Conservation (phyloP, 805 yeast genomes). For the Candida mattraensis region DNA sequence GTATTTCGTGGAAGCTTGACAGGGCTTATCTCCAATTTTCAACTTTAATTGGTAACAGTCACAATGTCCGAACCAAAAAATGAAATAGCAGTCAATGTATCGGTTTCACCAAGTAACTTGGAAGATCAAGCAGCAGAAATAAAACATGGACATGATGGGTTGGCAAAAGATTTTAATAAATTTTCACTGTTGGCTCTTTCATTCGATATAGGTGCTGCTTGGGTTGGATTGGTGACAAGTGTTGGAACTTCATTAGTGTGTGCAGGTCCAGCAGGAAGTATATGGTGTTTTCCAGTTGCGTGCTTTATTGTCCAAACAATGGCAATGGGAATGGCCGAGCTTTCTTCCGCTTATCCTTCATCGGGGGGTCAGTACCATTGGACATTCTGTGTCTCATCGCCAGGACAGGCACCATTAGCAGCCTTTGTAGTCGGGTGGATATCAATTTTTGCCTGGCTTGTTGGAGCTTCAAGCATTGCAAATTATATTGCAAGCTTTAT, state of each 20-base stretch:
- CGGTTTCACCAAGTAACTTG: conserved; percentile 1
- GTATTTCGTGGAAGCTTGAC: too few relatives aligned
- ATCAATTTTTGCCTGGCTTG: conserved; percentile 24
- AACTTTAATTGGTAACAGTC: too few relatives aligned
- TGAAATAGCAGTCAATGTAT: too few relatives aligned
- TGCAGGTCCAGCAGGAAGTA: conserved; percentile 15
- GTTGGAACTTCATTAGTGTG: conserved; percentile 11
- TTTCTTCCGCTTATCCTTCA: conserved; percentile 34
- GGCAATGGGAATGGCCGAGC: conserved; percentile 54
- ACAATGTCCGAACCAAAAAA: too few relatives aligned
- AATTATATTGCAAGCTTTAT: conserved; percentile 12
- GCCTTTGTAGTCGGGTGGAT: conserved; percentile 30
- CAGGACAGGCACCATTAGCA: conserved; percentile 17
- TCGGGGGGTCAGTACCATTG: conserved; percentile 36
- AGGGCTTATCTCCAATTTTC: too few relatives aligned
- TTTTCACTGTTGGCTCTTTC: conserved; percentile 14
- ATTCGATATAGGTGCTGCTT: conserved; percentile 15
- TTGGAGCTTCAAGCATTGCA: conserved; percentile 20
- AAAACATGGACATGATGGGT: conserved; percentile 12
- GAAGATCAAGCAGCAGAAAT: conserved; percentile 8
- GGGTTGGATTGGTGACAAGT: conserved; percentile 16
- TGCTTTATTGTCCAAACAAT: conserved; percentile 50
- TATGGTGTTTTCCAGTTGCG: conserved; percentile 37
- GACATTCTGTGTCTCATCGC: conserved; percentile 31
- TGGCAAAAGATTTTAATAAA: conserved; percentile 13